Base-by-base conservation (phyloP, 176 grass and related monocot species). In the Zoysia japonica region DNA sequence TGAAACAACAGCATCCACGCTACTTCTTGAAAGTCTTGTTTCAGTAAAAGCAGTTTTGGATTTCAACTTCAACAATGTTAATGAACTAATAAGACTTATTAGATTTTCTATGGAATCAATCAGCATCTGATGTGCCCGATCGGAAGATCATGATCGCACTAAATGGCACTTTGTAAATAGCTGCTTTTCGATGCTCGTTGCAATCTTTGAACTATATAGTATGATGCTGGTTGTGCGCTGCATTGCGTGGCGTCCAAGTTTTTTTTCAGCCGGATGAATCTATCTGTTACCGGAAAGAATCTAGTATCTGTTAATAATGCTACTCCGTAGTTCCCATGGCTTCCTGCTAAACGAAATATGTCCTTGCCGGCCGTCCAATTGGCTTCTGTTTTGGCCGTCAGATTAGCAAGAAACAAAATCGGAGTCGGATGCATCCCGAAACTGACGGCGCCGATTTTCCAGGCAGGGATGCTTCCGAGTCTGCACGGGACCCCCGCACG, bases 11-110 rank as follows among this genome's bases (percentile, higher is more conserved):
- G 74, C 57, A 54, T 89, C 80, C 13, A 92, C 81, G 70, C 78
- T 81, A 65, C 84, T 84, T 41, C 69, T 87, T 71, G 49, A 89
- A 76, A 63, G 70, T 43, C 74, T 93, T 70, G 85, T 84, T 80
- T 93, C 82, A 65, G 82, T 97, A 66, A 84, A 83, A 91, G 53
- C 77, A 66, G 91, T 89, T 65, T 90, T 97, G 80, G 87, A 93
- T 88, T 89, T 90, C 57, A 89, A 85, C 85, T 97, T 93, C 20
- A 86, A 90, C 76, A 91, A 91, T 77, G 87, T 97, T 57, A 75
- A 81, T 83, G 89, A 86, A 72, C 67, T 97, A 68, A 41, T 93
- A 69, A 88, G 75, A 75, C 89, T 91, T 75, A 80, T 93, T 77
- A 76, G 89, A 35, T 76, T 97, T 81, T 91, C 94, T 9, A 85